These are phyloP conservation scores for Ustanciosporium gigantosporum DNA, from an alignment of 1,284 basidiomycete species.

Conservation along the genomic window DNA sequence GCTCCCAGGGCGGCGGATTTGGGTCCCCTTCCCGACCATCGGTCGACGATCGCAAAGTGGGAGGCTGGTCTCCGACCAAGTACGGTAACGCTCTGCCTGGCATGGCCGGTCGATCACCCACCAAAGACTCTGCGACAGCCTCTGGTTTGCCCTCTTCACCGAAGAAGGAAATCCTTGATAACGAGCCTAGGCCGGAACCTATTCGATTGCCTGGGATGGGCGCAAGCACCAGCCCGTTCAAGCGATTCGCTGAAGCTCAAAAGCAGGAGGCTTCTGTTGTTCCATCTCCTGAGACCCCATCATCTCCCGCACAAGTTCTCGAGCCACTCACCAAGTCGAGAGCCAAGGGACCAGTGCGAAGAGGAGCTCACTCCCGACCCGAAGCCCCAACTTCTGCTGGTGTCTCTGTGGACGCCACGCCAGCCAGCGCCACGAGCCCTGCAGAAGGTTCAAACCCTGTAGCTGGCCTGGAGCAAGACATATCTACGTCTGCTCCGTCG, in stretches of 20 bases:
- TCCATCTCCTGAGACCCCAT: not conserved
- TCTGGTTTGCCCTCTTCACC: slow-evolving; percentile 14
- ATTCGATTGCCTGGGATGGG: slow-evolving; percentile 42
- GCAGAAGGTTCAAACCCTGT: not conserved
- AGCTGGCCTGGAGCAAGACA: not conserved
- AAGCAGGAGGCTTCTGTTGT: not conserved
- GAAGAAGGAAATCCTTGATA: slow-evolving; percentile 9
- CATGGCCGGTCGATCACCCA: slow-evolving; percentile 25
- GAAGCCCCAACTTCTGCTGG: not conserved
- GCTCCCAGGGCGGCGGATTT: slow-evolving; percentile 7
- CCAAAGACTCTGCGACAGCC: slow-evolving; percentile 9
- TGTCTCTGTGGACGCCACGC: not conserved
- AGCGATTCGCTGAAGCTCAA: slow-evolving; percentile 10
- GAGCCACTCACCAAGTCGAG: slow-evolving; percentile 4
- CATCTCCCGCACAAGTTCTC: not conserved
- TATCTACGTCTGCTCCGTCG: not conserved
- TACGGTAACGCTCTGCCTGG: slow-evolving; percentile 40
- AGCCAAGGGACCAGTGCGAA: slow-evolving; percentile 2
- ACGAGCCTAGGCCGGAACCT: slow-evolving; percentile 25
- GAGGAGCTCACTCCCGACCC: not conserved
- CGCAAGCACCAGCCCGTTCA: slow-evolving; percentile 22
- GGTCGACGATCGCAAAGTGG: slow-evolving; percentile 17
- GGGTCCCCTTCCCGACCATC: slow-evolving; percentile 11
- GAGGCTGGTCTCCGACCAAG: slow-evolving; percentile 35
- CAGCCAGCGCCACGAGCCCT: not conserved